Evolutionary conservation across 495 filamentous ascomycete genomes (phyloP).

Genomic region (Lophiotrema nucula): DNA sequence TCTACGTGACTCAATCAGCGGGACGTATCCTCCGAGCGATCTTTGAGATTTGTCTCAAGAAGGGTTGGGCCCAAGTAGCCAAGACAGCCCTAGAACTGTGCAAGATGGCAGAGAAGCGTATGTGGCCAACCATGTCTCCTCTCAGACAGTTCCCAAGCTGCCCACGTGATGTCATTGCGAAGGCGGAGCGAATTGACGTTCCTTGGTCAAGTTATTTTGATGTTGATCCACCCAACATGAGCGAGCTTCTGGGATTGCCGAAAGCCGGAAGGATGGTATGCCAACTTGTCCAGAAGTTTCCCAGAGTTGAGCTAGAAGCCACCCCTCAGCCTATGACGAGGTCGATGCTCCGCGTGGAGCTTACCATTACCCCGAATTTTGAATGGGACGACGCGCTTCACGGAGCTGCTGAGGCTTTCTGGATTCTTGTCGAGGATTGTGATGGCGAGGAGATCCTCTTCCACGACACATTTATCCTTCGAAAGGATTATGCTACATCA

Average conservation of each 20-base stretch:
- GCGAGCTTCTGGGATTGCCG: constrained; percentile 87
- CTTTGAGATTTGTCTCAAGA: constrained; percentile 94
- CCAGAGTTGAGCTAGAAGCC: constrained; percentile 84
- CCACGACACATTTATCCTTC: constrained; percentile 91
- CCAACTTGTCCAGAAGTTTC: constrained; percentile 85
- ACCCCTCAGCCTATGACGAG: constrained; percentile 92
- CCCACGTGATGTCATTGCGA: constrained; percentile 79
- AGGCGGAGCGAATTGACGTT: constrained; percentile 91
- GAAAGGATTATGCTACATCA: constrained; percentile 75
- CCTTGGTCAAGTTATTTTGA: constrained; percentile 93
- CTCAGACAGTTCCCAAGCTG: constrained; percentile 80
- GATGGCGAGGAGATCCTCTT: constrained; percentile 96
- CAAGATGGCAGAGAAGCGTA: constrained; percentile 98
- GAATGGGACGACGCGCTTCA: constrained; percentile 92
- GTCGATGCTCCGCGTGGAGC: constrained; percentile 90
- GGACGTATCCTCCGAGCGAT: constrained; percentile 93
- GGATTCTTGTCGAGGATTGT: constrained; percentile 96
- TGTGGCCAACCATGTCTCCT: constrained; percentile 99
- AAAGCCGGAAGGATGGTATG: constrained; percentile 87
- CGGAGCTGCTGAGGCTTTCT: constrained; percentile 85
- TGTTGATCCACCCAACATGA: constrained; percentile 94
- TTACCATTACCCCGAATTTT: constrained; percentile 93
- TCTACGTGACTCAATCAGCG: constrained; percentile 97
- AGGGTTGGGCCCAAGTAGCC: constrained; percentile 92
- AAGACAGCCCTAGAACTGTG: constrained; percentile 92